Base-by-base conservation (phyloP, 192 early-diverging fungal species). In the Dissophora globulifera region DNA sequence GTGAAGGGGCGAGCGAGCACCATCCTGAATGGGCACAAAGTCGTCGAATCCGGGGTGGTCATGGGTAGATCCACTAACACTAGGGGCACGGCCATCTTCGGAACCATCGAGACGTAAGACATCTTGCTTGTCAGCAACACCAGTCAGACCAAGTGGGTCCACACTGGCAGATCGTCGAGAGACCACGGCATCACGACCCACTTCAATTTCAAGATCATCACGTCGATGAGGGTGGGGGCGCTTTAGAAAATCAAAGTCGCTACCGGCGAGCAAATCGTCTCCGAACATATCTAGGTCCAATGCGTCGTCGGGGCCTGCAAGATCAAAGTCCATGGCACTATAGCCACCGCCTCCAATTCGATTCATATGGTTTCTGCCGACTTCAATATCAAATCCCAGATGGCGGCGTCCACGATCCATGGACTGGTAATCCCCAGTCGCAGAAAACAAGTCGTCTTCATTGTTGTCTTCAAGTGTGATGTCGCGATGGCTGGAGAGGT, bases 401-500 rank as follows among this genome's bases (percentile, higher is more conserved):
- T 65, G 46, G 19, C 72, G 60, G 43, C 67, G 65, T 51, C 68
- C 50, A 43, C 62, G 26, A n/a, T 75, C 64, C 38, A 72, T 33
- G 16, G 42, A 22, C 43, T 54, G 58, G 33, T 69, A 35, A 3
- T 64, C 55, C 27, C 57, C 58, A 23, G 22, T 26, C 16, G 47
- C 25, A 11, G 51, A 52, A 16, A 66, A 55, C 3, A 74, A 49
- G 52, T 67, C 46, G 45, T 32, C 31, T 45, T 70, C 23, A 23
- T 60, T 30, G 33, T 64, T 33, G 10, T 50, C 62, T 2, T 52
- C 57, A 19, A 64, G 82, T 1, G 91, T 93, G 63, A 92, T 93
- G 54, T 93, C 93, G 38, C 90, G 90, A 33, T 79, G 71, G 19
- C 90, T 82, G 29, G 90, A 89, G 0, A 85, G 80, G 49, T 87